Evolutionary conservation across 495 filamentous ascomycete species (phyloP), one percentile per base, ranked within the genome.

Genomic region (Talaromyces proteolyticus): DNA sequence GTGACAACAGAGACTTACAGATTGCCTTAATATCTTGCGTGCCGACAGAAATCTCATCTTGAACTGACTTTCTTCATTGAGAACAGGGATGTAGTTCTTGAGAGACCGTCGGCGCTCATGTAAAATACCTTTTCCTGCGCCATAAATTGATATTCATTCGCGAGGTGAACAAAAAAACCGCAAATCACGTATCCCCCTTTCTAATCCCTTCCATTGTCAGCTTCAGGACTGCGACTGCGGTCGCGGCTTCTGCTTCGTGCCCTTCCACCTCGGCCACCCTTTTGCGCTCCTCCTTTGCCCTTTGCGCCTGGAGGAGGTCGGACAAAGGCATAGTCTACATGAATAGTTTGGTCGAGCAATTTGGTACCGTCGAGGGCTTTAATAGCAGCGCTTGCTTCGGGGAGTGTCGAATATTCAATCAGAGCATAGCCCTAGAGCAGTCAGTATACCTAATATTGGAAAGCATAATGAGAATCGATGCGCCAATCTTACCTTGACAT

Each of bases 321-420:
- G 37, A 99, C 94, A 67, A 99, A 97, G 2, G 92, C 94, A 65
- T 92, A 99, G 72, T 99, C 94, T 40, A 95, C 90, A 42, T 77
- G 64, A 42, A 99, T 84, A 1, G 88, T 94, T 75, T 97, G 91
- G 53, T 97, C 93, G 23, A 99, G 82, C 25, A 97, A 69, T 67
- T 95, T 91, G 24, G 79, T 78, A 23, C 81, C 78, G 66, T 95
- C 81, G 43, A 89, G 85, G 55, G 85, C 85, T 60, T 90, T 86
- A 60, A 96, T 91, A 42, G 91, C 91, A 26, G 85, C 87, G 44
- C 81, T 78, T 18, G 91, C 93, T 64, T 95, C 90, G 53, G 84
- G 77, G 17, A 93, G 78, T 16, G 91, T 96, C 2, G 89, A 76
- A 68, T 92, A 96, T 74, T 96, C 91, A 60, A 96, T 93, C 56